These are phyloP conservation scores for Candida tammaniensis DNA, from an alignment of 805 yeast genomes.

Conservation along the genomic window DNA sequence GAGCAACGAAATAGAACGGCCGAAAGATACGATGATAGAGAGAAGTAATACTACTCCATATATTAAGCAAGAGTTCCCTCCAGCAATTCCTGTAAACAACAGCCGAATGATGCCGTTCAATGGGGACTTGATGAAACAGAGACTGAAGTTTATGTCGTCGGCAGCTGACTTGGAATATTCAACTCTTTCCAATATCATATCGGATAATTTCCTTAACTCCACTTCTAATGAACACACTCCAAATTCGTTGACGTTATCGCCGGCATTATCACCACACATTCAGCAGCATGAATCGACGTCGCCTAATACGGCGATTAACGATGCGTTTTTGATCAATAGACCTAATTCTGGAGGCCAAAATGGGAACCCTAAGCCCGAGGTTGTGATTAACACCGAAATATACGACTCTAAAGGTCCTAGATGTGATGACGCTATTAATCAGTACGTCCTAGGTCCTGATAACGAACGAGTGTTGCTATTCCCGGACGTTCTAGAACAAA, in stretches of 20 bases:
- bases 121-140: slow-evolving; percentile 15
- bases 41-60: slow-evolving; percentile 5
- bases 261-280: slow-evolving; percentile 35
- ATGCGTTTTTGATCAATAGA: slow-evolving; percentile 11
- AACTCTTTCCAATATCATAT: slow-evolving; percentile 61
- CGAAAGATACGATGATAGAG: neutral
- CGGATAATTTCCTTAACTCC: slow-evolving; percentile 33
- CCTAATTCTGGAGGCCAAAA: no score
- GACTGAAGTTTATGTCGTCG: slow-evolving; percentile 55
- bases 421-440: slow-evolving; percentile 61
- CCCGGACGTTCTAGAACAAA: slow-evolving; percentile 57
- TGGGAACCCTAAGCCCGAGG: no score
- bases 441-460: slow-evolving; percentile 60
- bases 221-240: slow-evolving; percentile 26
- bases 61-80: slow-evolving; percentile 3
- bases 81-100: no score
- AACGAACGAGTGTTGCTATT: slow-evolving; percentile 42
- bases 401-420: slow-evolving; percentile 33
- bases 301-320: slow-evolving; percentile 17
- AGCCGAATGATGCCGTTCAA: slow-evolving; percentile 1
- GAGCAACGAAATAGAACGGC: slow-evolving; percentile 1
- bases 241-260: slow-evolving; percentile 29
- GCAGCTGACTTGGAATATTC: slow-evolving; percentile 77
- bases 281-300: slow-evolving; percentile 6
- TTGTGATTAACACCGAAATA: no score